Evolutionary conservation across 305 asterid species (phyloP).

Genomic region (Fraxinus ornus): DNA sequence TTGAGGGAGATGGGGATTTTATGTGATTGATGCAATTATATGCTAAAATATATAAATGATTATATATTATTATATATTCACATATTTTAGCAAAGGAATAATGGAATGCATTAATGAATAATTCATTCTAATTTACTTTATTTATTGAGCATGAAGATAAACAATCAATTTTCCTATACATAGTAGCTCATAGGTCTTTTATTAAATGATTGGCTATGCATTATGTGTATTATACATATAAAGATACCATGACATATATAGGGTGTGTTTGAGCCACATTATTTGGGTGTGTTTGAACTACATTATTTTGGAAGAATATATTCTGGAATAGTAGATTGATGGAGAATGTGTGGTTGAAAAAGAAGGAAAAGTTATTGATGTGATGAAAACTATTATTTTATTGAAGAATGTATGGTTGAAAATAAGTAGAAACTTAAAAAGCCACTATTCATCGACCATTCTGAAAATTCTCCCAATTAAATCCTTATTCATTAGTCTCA

Average conservation of each 20-base stretch:
- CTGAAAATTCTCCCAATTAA: no score
- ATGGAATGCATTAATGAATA: neutral
- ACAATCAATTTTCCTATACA: neutral
- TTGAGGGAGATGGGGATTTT: neutral
- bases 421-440: no score
- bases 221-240: neutral
- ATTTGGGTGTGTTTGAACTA: no score
- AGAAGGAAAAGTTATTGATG: no score
- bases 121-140: neutral
- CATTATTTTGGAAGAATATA: no score
- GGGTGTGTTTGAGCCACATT: no score
- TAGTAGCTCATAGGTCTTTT: neutral
- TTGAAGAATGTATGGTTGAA: no score
- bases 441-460: no score
- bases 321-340: no score
- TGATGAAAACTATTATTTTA: no score
- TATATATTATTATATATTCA: neutral
- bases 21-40: neutral
- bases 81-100: neutral
- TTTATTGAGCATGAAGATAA: neutral
- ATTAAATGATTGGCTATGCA: neutral
- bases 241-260: neutral
- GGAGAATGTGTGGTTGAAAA: no score
- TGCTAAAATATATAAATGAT: neutral
- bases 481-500: no score